Evolutionary conservation across 495 filamentous ascomycete genomes (phyloP).

Genomic region (Podospora tetraspora): DNA sequence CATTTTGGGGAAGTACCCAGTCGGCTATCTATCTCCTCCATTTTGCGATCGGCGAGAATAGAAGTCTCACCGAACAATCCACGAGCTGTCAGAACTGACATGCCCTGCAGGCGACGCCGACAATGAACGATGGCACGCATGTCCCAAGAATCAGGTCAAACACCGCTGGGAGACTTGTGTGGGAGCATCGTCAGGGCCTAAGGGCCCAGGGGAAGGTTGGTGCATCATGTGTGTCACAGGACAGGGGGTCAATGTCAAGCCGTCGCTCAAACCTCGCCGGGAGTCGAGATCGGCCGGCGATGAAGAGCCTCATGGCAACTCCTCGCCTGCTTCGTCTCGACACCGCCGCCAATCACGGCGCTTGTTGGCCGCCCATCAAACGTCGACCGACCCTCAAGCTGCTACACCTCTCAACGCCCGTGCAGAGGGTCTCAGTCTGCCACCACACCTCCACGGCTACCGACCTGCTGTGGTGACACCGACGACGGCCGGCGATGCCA

Average conservation of each 20-base stretch:
- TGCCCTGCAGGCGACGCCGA: neutral
- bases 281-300: constrained; percentile 10
- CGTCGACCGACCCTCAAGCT: constrained; percentile 26
- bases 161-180: neutral
- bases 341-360: constrained; percentile 30
- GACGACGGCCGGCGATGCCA: constrained; percentile 7
- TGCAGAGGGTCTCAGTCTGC: constrained; percentile 25
- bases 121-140: neutral
- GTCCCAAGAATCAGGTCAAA: neutral
- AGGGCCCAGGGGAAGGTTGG: constrained; percentile 4
- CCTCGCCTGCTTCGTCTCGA: constrained; percentile 26
- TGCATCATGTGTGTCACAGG: constrained; percentile 48
- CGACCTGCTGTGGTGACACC: neutral
- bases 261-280: constrained; percentile 18
- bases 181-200: constrained; percentile 1
- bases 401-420: constrained; percentile 22
- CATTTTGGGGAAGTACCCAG: neutral
- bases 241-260: constrained; percentile 38
- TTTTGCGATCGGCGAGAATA: neutral
- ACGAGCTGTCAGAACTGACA: neutral
- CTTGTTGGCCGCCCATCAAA: constrained; percentile 33
- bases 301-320: constrained; percentile 25
- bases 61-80: neutral
- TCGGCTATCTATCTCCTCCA: neutral
- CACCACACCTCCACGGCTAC: neutral